These are phyloP conservation scores for Tricholoma hemisulphureum DNA, from an alignment of 768 basidiomycete species.

Conservation along the genomic window DNA sequence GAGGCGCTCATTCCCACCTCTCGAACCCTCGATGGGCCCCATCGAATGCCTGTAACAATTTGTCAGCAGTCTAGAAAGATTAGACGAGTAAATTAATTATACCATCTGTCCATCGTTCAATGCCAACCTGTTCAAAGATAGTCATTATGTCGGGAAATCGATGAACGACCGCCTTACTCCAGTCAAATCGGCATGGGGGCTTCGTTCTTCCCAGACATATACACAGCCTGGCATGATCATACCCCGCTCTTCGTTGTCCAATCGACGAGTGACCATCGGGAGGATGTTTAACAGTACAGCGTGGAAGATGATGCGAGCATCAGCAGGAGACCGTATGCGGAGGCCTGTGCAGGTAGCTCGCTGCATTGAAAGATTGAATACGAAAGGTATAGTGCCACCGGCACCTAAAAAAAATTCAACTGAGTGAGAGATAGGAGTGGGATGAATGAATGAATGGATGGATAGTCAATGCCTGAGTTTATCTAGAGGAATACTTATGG, in stretches of 20 bases:
- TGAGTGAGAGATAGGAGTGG: constrained; percentile 7
- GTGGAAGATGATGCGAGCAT: constrained; percentile 67
- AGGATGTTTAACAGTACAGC: constrained; percentile 64
- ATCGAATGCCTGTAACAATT: constrained; percentile 50
- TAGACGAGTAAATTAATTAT: constrained; percentile 14
- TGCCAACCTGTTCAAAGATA: constrained; percentile 55
- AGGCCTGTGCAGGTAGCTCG: constrained; percentile 51
- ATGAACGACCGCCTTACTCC: constrained; percentile 48
- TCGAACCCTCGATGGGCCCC: constrained; percentile 79
- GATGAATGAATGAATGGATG: constrained; percentile 22
- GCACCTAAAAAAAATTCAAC: constrained; percentile 7
- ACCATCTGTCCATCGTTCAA: constrained; percentile 83
- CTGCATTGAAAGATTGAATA: constrained; percentile 37
- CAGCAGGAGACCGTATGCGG: constrained; percentile 50
- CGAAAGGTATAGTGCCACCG: constrained; percentile 16
- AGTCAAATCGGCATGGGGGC: constrained; percentile 67
- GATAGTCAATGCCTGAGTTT: constrained; percentile 32
- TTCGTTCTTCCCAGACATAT: constrained; percentile 85
- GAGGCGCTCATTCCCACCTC: constrained; percentile 46
- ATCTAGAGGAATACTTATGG: constrained; percentile 39
- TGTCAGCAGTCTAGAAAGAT: neutral
- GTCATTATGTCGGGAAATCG: constrained; percentile 6
- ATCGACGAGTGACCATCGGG: constrained; percentile 75
- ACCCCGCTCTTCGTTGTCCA: constrained; percentile 75
- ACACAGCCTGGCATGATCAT: constrained; percentile 71